phyloP scores from a whole-genome alignment of 2,329 filamentous ascomycete species.

The Botrytis elliptica region DNA sequence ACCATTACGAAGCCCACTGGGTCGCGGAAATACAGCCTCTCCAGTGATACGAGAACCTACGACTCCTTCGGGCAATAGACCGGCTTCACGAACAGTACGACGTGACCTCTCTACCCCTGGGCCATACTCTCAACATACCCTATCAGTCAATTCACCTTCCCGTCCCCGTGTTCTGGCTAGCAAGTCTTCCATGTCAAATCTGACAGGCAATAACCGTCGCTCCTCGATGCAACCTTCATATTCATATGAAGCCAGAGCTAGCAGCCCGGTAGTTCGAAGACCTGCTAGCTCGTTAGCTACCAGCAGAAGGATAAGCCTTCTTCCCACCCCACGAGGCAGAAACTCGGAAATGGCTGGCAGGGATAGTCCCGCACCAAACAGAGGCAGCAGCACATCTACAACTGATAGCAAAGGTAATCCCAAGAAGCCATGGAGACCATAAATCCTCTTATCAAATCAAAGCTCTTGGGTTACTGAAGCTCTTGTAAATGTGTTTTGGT shows the following conservation, averaged over 20 bases:
- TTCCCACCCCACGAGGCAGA: conserved; percentile 46
- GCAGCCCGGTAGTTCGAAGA: conserved; percentile 40
- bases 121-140: conserved; percentile 48
- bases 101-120: conserved; percentile 56
- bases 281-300: conserved; percentile 57
- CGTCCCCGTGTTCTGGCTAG: conserved; percentile 34
- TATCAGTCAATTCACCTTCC: conserved; percentile 45
- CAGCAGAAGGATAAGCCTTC: conserved; percentile 52
- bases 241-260: conserved; percentile 38
- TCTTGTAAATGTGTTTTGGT: not conserved
- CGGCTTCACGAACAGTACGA: conserved; percentile 46
- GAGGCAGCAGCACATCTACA: conserved; percentile 30
- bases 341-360: conserved; percentile 44
- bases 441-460: not conserved
- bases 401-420: conserved; percentile 32
- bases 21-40: conserved; percentile 35
- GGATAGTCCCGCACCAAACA: conserved; percentile 48
- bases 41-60: conserved; percentile 28
- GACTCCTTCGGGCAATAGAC: conserved; percentile 35
- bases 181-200: conserved; percentile 46
- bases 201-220: conserved; percentile 46
- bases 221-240: conserved; percentile 52
- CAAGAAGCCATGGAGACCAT: conserved; percentile 33
- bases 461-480: not conserved
- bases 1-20: conserved; percentile 36